phyloP scores from a whole-genome alignment of 352 stramenopile genomes.

The Hyaloperonospora arabidopsidis region DNA sequence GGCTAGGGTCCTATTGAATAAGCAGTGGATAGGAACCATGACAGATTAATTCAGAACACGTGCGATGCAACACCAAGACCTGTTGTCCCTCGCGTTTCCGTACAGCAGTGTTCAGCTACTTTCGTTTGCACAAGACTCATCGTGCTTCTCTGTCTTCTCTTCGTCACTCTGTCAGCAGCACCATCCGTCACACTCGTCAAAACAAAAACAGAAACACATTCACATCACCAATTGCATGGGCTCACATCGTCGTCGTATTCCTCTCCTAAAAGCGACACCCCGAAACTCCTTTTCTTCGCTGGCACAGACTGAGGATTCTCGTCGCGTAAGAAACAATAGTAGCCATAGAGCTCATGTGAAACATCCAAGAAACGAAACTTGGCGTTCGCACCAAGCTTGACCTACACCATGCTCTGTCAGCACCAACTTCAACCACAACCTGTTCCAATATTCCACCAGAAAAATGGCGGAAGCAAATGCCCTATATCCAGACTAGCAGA shows the following conservation, averaged over 20 bases:
- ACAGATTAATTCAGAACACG: slow-evolving; percentile 7
- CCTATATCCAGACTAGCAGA: not conserved
- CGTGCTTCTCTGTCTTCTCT: no score
- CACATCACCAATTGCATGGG: not conserved
- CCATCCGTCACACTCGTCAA: no score
- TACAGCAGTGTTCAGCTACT: no score
- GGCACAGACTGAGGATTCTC: slow-evolving; percentile 17
- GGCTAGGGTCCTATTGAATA: slow-evolving; percentile 13
- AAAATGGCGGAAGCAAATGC: no score
- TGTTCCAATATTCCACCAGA: no score
- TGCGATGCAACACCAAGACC: not conserved
- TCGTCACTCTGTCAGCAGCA: no score
- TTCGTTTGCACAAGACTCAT: no score
- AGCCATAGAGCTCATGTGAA: slow-evolving; percentile 28
- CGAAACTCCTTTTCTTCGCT: slow-evolving; percentile 1
- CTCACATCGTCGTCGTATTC: slow-evolving; percentile 37
- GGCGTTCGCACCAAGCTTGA: slow-evolving; percentile 30
- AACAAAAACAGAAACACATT: no score
- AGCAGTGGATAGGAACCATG: slow-evolving; percentile 13
- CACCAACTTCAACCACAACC: not conserved
- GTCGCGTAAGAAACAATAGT: slow-evolving; percentile 45
- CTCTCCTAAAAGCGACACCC: slow-evolving; percentile 27
- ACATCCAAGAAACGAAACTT: slow-evolving; percentile 35
- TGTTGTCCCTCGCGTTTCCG: not conserved
- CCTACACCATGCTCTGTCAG: slow-evolving; percentile 18